Evolutionary conservation across 2,329 filamentous ascomycete genomes (phyloP), one percentile per base, ranked within the genome.

Genomic region (Botrytis cinerea): DNA sequence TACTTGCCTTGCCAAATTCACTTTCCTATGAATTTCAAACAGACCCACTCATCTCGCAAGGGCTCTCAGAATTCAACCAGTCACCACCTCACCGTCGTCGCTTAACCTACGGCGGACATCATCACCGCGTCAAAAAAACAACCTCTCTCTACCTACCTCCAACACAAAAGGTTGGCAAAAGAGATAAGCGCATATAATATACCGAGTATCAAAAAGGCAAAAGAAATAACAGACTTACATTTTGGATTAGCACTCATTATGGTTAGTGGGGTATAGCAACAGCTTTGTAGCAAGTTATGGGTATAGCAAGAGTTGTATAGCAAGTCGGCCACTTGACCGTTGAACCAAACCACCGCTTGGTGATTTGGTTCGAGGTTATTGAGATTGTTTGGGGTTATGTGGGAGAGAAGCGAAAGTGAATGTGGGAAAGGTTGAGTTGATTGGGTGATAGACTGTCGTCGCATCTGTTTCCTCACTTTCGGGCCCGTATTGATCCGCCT

Each of bases 201-300:
- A 28, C 7, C n/a, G 0, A 32, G 51, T 57, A 57, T 57, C 0
- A 57, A 18, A 69, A 69, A 25, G 38, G 38, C 38, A 69, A 45
- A 57, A 57, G 48, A 69, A 45, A 69, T 69, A 25, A 69, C n/a
- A 69, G 20, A 57, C 48, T 57, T 69, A 43, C 48, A 69, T 43
- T 43, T 28, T 18, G 25, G 16, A 4, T 28, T 28, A 35, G 16
- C 25, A 51, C 32, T 0, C 5, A 54, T n/a, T 20, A 63, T 6
- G 61, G 61, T 63, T 45, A 45, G 61, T 64, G 9, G 28, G 43
- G 40, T 64, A 46, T 46, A 46, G 61, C 25, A 64, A 64, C 5
- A 18, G 43, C 28, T 22, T 10, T 62, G 22, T 40, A 62, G 35
- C 57, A 59, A 59, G 28, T 59, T 59, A 59, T 32, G 57, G 62